Conservation (phyloP, 75 land plant species). For the Azolla pinnata region DNA sequence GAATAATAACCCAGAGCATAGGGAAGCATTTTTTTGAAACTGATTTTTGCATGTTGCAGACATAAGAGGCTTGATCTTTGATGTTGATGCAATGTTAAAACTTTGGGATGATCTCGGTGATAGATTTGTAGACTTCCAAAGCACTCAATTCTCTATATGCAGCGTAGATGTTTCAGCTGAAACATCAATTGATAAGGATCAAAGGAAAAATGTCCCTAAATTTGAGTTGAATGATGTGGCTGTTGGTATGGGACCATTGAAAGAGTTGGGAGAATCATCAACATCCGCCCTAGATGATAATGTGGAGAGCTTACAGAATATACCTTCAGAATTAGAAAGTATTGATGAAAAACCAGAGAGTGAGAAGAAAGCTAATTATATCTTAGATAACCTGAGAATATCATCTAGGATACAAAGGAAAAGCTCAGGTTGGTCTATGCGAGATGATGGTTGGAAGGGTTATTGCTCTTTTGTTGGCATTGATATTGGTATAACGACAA, state of each 20-base stretch:
- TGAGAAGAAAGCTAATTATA: background rate
- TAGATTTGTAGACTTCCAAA: background rate
- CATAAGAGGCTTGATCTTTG: background rate
- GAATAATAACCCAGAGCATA: background rate
- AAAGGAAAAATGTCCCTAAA: background rate
- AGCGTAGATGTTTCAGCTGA: background rate
- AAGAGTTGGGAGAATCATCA: too few species aligned
- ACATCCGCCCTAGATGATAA: too few species aligned
- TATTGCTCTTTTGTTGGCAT: conserved; percentile 48
- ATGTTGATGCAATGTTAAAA: background rate
- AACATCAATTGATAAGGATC: background rate
- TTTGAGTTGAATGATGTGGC: too few species aligned
- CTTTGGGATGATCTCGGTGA: background rate
- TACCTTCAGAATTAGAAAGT: too few species aligned
- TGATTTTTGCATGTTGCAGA: background rate
- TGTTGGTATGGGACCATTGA: too few species aligned
- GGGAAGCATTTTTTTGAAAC: background rate
- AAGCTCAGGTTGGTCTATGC: too few species aligned
- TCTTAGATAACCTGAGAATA: background rate
- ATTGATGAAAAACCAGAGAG: background rate
- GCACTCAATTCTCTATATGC: background rate
- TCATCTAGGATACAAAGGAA: background rate
- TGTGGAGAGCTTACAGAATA: background rate
- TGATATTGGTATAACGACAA: conserved; percentile 51
- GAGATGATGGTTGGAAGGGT: conserved; percentile 46